These are phyloP conservation scores for Chrysoporthe puriensis DNA, from an alignment of 2,329 filamentous ascomycete genomes.

Conservation along the genomic window DNA sequence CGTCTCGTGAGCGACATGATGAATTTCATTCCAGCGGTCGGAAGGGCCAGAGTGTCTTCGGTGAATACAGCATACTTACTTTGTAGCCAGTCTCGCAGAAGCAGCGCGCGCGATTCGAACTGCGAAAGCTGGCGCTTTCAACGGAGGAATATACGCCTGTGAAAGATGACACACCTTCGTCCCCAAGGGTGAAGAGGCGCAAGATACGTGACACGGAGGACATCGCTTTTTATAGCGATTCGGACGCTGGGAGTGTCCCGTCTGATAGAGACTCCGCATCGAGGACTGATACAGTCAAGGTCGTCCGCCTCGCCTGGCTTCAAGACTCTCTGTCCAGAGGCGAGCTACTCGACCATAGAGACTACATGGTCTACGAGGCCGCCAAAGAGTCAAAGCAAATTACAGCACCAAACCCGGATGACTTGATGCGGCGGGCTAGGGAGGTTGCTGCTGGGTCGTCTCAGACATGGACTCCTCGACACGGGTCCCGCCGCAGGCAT, in stretches of 20 bases:
- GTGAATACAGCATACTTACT: neutral
- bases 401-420: constrained; percentile 19
- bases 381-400: constrained; percentile 32
- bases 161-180: constrained; percentile 22
- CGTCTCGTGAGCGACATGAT: neutral
- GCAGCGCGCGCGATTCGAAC: constrained; percentile 75
- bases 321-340: constrained; percentile 53
- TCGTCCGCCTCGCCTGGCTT: constrained; percentile 65
- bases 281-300: constrained; percentile 40
- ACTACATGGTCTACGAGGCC: constrained; percentile 61
- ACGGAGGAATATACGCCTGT: constrained; percentile 52
- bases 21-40: neutral
- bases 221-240: constrained; percentile 24
- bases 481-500: constrained; percentile 22
- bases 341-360: constrained; percentile 49
- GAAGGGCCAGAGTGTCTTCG: neutral
- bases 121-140: constrained; percentile 67
- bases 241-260: constrained; percentile 32
- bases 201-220: constrained; percentile 30
- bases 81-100: constrained; percentile 57
- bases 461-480: constrained; percentile 1
- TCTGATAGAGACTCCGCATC: neutral
- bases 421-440: constrained; percentile 18
- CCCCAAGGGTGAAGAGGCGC: constrained; percentile 34
- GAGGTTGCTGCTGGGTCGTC: constrained; percentile 18